Evolutionary conservation across 306 rosid species (phyloP).

Genomic region (Hippophae rhamnoides): DNA sequence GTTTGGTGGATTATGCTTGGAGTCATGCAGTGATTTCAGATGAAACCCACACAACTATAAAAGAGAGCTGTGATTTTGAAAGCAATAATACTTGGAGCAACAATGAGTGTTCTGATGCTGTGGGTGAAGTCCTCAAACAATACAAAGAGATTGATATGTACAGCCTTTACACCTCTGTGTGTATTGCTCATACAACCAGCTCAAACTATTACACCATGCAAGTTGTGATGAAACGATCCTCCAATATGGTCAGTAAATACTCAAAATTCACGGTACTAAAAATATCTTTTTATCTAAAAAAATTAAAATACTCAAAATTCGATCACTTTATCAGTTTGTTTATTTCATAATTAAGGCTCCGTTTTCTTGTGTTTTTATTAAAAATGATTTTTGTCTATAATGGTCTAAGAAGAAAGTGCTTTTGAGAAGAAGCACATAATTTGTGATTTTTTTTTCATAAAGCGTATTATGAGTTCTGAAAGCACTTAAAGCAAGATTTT

Average conservation of each 20-base stretch:
- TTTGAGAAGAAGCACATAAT: too few relatives aligned
- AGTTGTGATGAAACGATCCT: background rate
- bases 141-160: background rate
- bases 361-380: too few relatives aligned
- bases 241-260: background rate
- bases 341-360: too few relatives aligned
- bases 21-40: constrained; percentile 1
- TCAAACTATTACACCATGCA: background rate
- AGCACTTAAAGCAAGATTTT: too few relatives aligned
- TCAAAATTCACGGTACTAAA: too few relatives aligned
- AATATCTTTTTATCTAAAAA: too few relatives aligned
- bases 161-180: background rate
- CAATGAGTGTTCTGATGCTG: background rate
- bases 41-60: background rate
- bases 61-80: background rate
- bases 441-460: too few relatives aligned
- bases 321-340: too few relatives aligned
- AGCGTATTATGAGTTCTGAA: too few relatives aligned
- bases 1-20: background rate
- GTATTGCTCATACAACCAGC: background rate
- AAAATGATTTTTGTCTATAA: too few relatives aligned
- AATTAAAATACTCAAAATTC: too few relatives aligned
- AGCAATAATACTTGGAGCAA: background rate
- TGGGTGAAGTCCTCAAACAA: background rate
- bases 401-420: too few relatives aligned